Base-by-base conservation (phyloP, 75 land plant species). In the Pinus tabuliformis region DNA sequence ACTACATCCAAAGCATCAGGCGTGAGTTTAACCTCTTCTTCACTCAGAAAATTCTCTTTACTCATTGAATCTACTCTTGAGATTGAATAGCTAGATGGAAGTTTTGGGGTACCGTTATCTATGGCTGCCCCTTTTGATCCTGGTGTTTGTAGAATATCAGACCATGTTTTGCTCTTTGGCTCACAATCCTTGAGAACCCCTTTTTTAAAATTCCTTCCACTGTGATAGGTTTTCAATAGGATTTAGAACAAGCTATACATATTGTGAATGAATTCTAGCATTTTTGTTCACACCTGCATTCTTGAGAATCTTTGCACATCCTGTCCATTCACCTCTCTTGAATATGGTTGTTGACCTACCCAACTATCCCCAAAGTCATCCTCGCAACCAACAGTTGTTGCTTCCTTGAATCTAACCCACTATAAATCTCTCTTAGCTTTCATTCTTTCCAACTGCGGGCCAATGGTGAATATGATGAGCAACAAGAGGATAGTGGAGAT, bases 161-260 rank as follows among this genome's bases (percentile, higher is more conserved):
- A 14, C 26, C 74, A 39, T 33, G 30, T 42, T 1, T 42, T 75
- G 16, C 64, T 26, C 22, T 28, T 24, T 58, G 17, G 66, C 73
- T 75, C 66, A 75, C 66, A 60, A 30, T 39, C 58, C 77, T 75
- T 59, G 21, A n/a, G 6, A 57, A 22, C n/a, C 68, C 78, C 74
- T 17, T 84, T 75, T 85, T 90, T n/a, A n/a, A 5, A 79, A 63
- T 73, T 74, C 81, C 72, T 76, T 87, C 92, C 89, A 90, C 61
- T 90, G 89, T 37, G 87, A 76, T n/a, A 83, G 61, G 68, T 90
- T 90, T 63, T 90, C 89, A 2, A 87, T 83, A 20, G 92, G 92
- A 24, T 85, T n/a, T 39, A 90, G 65, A 9, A 90, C 92, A 21
- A 87, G 75, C 62, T 77, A 75, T 0, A 87, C 78, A 49, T 72